Evolutionary conservation across 2,329 filamentous ascomycete species (phyloP), one percentile per base, ranked within the genome.

Genomic region (Pseudocercospora fijiensis): DNA sequence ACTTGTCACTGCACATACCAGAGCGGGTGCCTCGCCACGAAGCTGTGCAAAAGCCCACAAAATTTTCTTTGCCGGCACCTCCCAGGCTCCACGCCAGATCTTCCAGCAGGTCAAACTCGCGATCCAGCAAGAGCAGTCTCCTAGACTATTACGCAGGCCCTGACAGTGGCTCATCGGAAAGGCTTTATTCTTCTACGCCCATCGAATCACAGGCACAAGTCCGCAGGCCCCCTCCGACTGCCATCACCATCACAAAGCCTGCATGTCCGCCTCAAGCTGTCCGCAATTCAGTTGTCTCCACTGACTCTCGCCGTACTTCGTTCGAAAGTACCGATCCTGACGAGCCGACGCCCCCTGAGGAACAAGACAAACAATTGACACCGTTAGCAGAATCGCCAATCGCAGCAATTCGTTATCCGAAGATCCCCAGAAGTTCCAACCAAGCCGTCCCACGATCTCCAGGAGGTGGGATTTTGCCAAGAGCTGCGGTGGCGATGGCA

Each of bases 251-350:
- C 27, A 67, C 64, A 16, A 69, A 68, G 52, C 69, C 70, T 16
- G 55, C 68, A n/a, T 67, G 65, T 64, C 71, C 68, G 20, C 68
- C 71, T 8, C 62, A 68, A 57, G 68, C 68, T 16, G 62, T 69
- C 13, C 65, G 71, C 7, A 62, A 57, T 41, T 65, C 63, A 26
- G 52, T 67, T 22, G 45, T 61, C 20, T 61, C 61, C 56, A 49
- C 41, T n/a, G 33, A 58, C 4, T 75, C 75, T 9, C 76, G 79
- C 20, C 64, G 68, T 18, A 82, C 81, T 1, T 79, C 78, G 3
- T 82, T 83, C 64, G 81, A 83, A 66, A 79, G 78, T 28, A 76
- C 72, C 3, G 78, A 79, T 64, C 72, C 75, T 3, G 76, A 81
- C 60, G 80, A 82, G 62, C 75, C 79, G 1, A 82, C 80, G 2